Conservation (phyloP, 2,329 filamentous ascomycete genomes). For the Diaporthe australafricana region DNA sequence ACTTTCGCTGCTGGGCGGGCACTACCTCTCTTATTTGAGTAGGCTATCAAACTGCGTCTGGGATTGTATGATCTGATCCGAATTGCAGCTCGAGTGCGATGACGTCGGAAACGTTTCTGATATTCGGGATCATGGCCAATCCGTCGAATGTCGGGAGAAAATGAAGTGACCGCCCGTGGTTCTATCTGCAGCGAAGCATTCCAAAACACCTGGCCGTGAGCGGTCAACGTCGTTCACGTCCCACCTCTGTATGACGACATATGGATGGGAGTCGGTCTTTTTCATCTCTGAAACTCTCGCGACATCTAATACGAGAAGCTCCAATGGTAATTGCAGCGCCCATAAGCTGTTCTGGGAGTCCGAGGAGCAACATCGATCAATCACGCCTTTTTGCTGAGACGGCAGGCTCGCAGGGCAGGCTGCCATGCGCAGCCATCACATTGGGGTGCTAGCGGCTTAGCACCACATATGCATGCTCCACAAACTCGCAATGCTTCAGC, state of each 20-base stretch:
- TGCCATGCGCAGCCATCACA: not conserved
- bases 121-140: not conserved
- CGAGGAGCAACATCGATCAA: not conserved
- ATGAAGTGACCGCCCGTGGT: not conserved
- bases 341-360: not conserved
- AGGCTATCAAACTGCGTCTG: constrained; percentile 11
- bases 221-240: not conserved
- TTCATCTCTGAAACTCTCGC: not conserved
- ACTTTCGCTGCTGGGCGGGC: not conserved
- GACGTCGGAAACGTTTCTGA: constrained; percentile 27
- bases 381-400: constrained; percentile 1
- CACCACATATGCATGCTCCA: constrained; percentile 2
- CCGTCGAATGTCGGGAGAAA: not conserved
- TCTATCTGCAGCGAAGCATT: not conserved
- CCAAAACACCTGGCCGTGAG: not conserved
- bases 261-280: constrained; percentile 20
- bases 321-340: not conserved
- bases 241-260: constrained; percentile 27
- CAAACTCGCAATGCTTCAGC: constrained; percentile 2
- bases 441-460: constrained; percentile 29
- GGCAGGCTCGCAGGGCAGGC: not conserved
- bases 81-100: constrained; percentile 13
- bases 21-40: constrained; percentile 5
- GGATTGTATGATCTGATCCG: constrained; percentile 30
- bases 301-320: not conserved